Conservation (phyloP, 371 early-diverging fungal species). For the Gilbertella persicaria region DNA sequence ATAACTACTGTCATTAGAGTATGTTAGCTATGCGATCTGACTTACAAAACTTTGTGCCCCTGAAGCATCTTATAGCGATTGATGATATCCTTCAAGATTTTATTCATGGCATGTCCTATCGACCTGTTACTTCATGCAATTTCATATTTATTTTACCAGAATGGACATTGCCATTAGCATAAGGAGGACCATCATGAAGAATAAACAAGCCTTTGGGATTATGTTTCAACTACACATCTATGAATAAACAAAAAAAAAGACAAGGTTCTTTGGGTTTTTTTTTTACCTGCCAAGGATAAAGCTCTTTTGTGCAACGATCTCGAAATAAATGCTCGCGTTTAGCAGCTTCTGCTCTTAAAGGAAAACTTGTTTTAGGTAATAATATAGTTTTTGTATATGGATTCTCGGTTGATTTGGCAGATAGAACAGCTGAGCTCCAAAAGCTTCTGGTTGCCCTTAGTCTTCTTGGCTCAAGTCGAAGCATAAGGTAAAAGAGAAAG, state of each 20-base stretch:
- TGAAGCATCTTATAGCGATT: conserved; percentile 86
- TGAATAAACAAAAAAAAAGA: neutral
- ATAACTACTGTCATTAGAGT: conserved; percentile 51
- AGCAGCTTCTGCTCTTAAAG: conserved; percentile 70
- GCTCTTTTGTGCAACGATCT: conserved; percentile 65
- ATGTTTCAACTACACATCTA: conserved; percentile 45
- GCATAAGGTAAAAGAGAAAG: neutral
- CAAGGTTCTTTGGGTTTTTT: neutral
- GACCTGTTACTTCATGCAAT: too few relatives aligned
- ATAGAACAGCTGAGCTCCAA: neutral
- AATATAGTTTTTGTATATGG: conserved; percentile 65
- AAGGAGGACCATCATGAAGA: conserved; percentile 98
- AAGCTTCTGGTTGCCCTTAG: neutral
- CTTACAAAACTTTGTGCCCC: conserved; percentile 81
- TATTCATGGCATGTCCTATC: conserved; percentile 90
- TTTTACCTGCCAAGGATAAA: conserved; percentile 77
- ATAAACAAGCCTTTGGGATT: conserved; percentile 71
- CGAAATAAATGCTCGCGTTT: conserved; percentile 63
- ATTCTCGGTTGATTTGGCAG: conserved; percentile 31
- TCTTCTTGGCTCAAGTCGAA: neutral
- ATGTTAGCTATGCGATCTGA: neutral
- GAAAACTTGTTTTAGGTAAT: conserved; percentile 75
- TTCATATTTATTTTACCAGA: conserved; percentile 50
- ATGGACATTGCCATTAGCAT: conserved; percentile 94
- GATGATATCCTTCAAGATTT: conserved; percentile 93